Evolutionary conservation across 148 eudicot species (phyloP).

Genomic region (Limonium bicolor): DNA sequence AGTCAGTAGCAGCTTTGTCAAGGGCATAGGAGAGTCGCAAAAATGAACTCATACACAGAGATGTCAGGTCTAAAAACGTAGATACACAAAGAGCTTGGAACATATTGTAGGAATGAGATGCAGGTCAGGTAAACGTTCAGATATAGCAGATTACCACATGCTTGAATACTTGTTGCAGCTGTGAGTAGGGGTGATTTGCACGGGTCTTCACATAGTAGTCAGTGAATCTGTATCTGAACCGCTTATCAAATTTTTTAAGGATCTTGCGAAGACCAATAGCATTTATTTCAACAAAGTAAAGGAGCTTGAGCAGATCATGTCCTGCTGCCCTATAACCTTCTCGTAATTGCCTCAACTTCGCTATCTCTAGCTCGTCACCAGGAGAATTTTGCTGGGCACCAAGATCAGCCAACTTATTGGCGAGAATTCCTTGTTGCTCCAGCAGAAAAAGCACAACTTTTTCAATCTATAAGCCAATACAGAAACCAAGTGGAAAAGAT

Average conservation of each 20-base stretch:
- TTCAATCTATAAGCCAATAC: constrained; percentile 30
- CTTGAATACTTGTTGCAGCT: constrained; percentile 63
- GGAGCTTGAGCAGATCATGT: constrained; percentile 52
- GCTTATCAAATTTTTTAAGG: constrained; percentile 68
- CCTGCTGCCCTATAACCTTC: constrained; percentile 54
- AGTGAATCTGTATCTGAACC: constrained; percentile 48
- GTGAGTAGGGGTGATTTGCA: constrained; percentile 72
- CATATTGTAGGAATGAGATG: background rate
- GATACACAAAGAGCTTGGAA: too few species aligned
- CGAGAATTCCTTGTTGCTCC: constrained; percentile 62
- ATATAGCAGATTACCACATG: constrained; percentile 27
- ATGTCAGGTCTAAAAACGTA: background rate
- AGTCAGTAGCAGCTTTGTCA: background rate
- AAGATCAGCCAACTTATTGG: constrained; percentile 36
- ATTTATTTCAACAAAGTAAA: constrained; percentile 45
- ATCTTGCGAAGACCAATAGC: constrained; percentile 68
- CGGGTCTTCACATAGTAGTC: constrained; percentile 70
- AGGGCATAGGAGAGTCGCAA: background rate
- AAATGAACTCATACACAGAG: background rate
- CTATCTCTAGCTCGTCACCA: constrained; percentile 24
- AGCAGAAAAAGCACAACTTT: constrained; percentile 51
- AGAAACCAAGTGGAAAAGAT: background rate
- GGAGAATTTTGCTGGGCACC: constrained; percentile 32
- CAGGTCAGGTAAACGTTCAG: background rate
- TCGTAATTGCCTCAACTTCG: constrained; percentile 31